Conservation (phyloP, 2,329 filamentous ascomycete species). For the Colletotrichum nymphaeae region DNA sequence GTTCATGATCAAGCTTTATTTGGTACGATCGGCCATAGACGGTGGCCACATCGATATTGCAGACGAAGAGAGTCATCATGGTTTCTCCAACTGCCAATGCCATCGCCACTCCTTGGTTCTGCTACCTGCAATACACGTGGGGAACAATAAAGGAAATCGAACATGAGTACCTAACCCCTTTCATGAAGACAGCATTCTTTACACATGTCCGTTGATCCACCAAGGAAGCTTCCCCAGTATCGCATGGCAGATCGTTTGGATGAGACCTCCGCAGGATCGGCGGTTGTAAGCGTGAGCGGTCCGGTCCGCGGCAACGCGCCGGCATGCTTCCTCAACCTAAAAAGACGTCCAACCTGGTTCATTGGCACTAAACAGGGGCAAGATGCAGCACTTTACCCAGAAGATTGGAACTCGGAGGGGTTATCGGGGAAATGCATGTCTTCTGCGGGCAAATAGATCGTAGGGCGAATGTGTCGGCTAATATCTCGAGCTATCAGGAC, state of each 20-base stretch:
- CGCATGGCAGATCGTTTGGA: conserved; percentile 3
- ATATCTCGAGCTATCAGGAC: background rate
- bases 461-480: background rate
- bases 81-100: too few relatives aligned
- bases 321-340: background rate
- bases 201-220: background rate
- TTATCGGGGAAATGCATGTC: background rate
- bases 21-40: too few relatives aligned
- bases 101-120: too few relatives aligned
- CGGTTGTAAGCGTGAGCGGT: conserved; percentile 7
- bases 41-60: too few relatives aligned
- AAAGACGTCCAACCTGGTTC: background rate
- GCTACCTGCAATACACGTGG: background rate
- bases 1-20: too few relatives aligned
- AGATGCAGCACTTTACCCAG: conserved; percentile 17
- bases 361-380: conserved; percentile 23
- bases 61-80: too few relatives aligned
- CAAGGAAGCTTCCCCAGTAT: background rate
- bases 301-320: conserved; percentile 14
- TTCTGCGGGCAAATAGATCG: background rate
- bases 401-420: background rate
- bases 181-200: background rate
- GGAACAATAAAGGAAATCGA: background rate
- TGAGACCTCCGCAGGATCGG: conserved; percentile 14
- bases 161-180: background rate